phyloP scores from a whole-genome alignment of 1,139 yeast genomes.

The Eremothecium sinecaudum region DNA sequence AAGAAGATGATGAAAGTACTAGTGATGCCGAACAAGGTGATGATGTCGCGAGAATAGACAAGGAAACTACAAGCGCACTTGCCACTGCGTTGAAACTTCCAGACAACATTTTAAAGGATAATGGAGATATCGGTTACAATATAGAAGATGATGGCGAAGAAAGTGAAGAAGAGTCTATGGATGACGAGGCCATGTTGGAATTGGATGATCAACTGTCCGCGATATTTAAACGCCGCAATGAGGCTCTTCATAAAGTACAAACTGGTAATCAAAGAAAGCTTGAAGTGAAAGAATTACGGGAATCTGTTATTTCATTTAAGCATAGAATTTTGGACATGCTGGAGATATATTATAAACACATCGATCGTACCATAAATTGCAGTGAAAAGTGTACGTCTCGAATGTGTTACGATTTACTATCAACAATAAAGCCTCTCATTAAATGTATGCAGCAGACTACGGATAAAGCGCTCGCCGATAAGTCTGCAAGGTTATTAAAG shows the following conservation, averaged over 20 bases:
- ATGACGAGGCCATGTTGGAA: conserved; percentile 96
- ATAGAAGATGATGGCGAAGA: conserved; percentile 37
- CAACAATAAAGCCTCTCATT: conserved; percentile 51
- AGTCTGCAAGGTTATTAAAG: conserved; percentile 65
- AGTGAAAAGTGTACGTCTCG: conserved; percentile 1
- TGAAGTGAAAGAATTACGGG: conserved; percentile 68
- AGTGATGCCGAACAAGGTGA: conserved; percentile 30
- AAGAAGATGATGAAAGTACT: conserved; percentile 31
- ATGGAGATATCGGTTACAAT: conserved; percentile 39
- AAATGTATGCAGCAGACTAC: conserved; percentile 54
- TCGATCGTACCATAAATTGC: conserved; percentile 16
- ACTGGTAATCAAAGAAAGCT: conserved; percentile 61
- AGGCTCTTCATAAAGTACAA: conserved; percentile 41
- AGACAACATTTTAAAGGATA: conserved; percentile 32
- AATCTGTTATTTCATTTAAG: conserved; percentile 71
- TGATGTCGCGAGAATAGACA: conserved; percentile 48
- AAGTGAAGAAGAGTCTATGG: conserved; percentile 74
- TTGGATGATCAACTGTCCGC: conserved; percentile 76
- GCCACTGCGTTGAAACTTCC: conserved; percentile 75
- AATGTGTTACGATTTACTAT: conserved; percentile 26
- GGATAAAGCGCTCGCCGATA: conserved; percentile 60
- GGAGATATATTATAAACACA: conserved; percentile 45
- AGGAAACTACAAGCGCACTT: conserved; percentile 57
- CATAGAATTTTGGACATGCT: conserved; percentile 68
- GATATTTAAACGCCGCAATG: conserved; percentile 74